A percentile compares a stretch with the other conserved stretches of the same genome.
phyloP scores from a whole-genome alignment of 805 yeast species.

The Blastobotrys robertii region DNA sequence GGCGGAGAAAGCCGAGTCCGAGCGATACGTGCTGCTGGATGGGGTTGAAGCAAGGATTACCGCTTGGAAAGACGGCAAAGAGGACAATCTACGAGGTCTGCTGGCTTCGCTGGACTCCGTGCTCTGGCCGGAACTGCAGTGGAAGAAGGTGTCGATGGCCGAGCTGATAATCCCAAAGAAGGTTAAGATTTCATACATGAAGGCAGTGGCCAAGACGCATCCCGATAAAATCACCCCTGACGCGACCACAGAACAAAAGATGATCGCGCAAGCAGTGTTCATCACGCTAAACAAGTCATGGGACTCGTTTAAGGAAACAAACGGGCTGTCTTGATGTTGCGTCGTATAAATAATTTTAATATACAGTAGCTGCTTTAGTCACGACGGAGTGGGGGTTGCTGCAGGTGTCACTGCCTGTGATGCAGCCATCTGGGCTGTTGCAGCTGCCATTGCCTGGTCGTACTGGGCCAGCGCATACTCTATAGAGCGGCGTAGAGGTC shows the following conservation, averaged over 20 bases:
- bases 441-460: conserved; percentile 30
- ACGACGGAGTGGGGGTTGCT: too few species aligned
- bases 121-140: conserved; percentile 54
- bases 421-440: background rate
- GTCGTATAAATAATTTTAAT: background rate
- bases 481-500: conserved; percentile 38
- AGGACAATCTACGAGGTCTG: conserved; percentile 69
- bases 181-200: conserved; percentile 77
- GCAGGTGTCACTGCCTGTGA: too few species aligned
- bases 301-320: conserved; percentile 66
- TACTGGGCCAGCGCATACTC: conserved; percentile 39
- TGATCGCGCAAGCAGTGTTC: conserved; percentile 83
- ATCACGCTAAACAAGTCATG: conserved; percentile 79
- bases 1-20: conserved; percentile 42
- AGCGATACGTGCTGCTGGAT: conserved; percentile 56
- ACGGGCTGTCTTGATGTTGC: conserved; percentile 29
- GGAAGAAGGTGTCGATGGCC: conserved; percentile 57
- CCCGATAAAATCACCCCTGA: conserved; percentile 70
- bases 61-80: conserved; percentile 66
- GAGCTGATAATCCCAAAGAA: conserved; percentile 84
- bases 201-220: conserved; percentile 66
- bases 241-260: conserved; percentile 56
- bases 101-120: conserved; percentile 59
- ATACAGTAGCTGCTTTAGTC: background rate
- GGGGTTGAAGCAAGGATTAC: conserved; percentile 43